Evolutionary conservation across 306 rosid species (phyloP), one percentile per base, ranked within the genome.

Genomic region (Myrica gale): DNA sequence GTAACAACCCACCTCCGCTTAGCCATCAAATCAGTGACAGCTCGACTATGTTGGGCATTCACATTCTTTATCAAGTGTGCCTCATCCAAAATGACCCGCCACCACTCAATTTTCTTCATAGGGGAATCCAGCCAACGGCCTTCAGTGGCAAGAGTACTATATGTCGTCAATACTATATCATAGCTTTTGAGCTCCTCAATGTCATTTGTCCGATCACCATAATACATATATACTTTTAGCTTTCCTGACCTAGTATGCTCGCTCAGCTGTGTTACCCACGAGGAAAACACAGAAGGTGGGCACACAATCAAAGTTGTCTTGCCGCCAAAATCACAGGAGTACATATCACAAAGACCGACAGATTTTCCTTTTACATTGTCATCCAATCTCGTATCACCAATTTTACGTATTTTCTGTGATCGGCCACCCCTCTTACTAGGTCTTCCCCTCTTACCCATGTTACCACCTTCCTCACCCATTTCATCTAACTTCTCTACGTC

Each of bases 1-100:
- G 98, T 90, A 46, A 93, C 95, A 26, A 85, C 95, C 98, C 98
- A 93, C 82, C 91, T 90, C 70, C 88, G 80, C 77, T 80, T 76
- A 42, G 88, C 89, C 48, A 71, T 81, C 75, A 93, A 74, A 8
- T 69, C 70, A n/a, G 69, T 71, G 19, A 93, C 89, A 7, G 91
- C 89, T 10, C 41, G 72, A 69, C 85, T 90, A 73, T 85, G 95
- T 56, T 44, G 61, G 39, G 98, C 86, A 75, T 74, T 82, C 50
- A 68, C 79, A 79, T 90, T 89, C 85, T 90, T 90, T 20, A 93
- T 90, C 10, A 81, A 60, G 73, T 93, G 96, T 2, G 98, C 98
- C 80, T 93, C 98, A 74, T 93, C 96, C 84, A 93, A 73, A 46
- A 93, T 84, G 42, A 93, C 83, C 13, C 98, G 80, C 92, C 93